Percentiles rank a stretch among this genome's conserved stretches.
phyloP scores from a whole-genome alignment of 2,329 filamentous ascomycete species.

The Myriosclerotinia duriaeana region DNA sequence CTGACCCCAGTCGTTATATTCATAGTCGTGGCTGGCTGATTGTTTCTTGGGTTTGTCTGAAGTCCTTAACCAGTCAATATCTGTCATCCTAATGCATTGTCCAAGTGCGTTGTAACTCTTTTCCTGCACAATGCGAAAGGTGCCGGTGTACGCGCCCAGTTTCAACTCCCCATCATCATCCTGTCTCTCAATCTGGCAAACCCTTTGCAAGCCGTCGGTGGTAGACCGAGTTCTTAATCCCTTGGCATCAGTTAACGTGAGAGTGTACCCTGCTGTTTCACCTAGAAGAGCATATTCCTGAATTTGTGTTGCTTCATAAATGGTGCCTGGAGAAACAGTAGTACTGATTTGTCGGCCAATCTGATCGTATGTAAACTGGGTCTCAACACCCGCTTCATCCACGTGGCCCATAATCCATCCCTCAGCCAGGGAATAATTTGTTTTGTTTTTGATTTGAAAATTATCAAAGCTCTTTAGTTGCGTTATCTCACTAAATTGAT shows the following conservation, averaged over 20 bases:
- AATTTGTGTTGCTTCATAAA: background rate
- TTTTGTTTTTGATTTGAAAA: background rate
- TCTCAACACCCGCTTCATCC: background rate
- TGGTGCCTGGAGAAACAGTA: background rate
- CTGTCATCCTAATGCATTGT: constrained; percentile 1
- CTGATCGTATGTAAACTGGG: background rate
- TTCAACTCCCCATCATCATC: background rate
- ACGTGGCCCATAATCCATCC: constrained; percentile 1
- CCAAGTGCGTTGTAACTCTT: background rate
- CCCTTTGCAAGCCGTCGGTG: background rate
- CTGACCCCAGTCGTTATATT: constrained; percentile 1
- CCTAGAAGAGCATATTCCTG: background rate
- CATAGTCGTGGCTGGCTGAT: background rate
- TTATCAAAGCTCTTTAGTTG: background rate
- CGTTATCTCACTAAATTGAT: background rate
- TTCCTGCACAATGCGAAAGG: background rate
- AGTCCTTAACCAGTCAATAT: background rate
- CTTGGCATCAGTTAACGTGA: background rate
- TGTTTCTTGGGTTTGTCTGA: background rate
- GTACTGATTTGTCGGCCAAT: background rate
- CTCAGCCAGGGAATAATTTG: background rate
- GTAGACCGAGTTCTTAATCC: background rate
- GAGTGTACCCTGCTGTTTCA: background rate
- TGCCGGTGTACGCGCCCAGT: background rate
- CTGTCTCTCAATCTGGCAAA: background rate